Base-by-base conservation (phyloP, 2,329 filamentous ascomycete genomes). In the Ramichloridium luteum region DNA sequence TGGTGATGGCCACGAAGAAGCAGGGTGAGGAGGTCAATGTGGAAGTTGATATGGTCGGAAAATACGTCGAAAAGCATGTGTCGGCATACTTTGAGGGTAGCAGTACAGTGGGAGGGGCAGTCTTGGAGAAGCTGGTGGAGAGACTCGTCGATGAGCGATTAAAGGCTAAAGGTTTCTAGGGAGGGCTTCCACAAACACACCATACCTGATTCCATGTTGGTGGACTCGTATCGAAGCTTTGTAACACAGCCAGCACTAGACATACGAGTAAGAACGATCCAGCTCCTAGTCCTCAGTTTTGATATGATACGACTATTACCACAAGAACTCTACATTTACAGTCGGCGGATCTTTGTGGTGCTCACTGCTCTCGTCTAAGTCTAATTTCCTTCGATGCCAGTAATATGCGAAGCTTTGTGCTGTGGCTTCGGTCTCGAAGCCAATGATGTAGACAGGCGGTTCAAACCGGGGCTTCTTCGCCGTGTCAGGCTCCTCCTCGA, bases 51-150 rank as follows among this genome's bases (percentile, higher is more conserved):
- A 83, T 93, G 64, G 72, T 79, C 4, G 75, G 75, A 31, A 88
- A 88, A 62, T 86, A 86, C 49, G 80, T 83, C 2, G 80, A 86
- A 64, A 94, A 94, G 72, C 88, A 81, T 41, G 74, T 94, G 35
- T 70, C 76, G 13, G 84, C 78, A 5, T 90, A 86, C 57, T 75
- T 94, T 38, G 67, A 72, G 31, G 67, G 66, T 3, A 59, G 56
- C n/a, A 49, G 58, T 31, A 64, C 65, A 35, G 65, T 67, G 17
- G 63, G 64, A 17, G 60, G 63, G 35, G 62, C 42, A 47, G 68
- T 51, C 58, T 40, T 68, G 42, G 63, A 65, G 49, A 67, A 65
- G 51, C 64, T 68, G 58, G 60, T 68, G 14, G 67, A 75, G 49
- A 74, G 72, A 45, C 68, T 92, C 40, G 76, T 93, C 10, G 79